phyloP scores from a whole-genome alignment of 75 land plant species.

The Cupressus sempervirens region DNA sequence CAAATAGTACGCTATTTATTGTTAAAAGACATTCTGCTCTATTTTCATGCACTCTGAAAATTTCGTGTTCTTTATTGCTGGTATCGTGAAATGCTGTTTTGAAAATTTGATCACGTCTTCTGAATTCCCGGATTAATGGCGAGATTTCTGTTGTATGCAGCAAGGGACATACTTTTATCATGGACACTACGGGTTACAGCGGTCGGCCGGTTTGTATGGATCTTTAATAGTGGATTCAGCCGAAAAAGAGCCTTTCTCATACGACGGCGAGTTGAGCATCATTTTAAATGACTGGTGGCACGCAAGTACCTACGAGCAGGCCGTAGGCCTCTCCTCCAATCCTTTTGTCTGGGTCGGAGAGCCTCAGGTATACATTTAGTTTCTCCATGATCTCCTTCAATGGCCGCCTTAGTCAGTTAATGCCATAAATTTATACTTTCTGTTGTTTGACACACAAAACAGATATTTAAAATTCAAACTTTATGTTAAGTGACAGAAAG shows the following conservation, averaged over 20 bases:
- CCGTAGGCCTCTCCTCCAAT: background rate
- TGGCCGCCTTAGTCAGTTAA: no score
- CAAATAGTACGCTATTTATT: no score
- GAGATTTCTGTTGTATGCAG: slow-evolving; percentile 22
- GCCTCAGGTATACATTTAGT: slow-evolving; percentile 46
- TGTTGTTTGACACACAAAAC: background rate
- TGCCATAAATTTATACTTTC: slow-evolving; percentile 15
- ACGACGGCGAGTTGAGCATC: slow-evolving; percentile 61
- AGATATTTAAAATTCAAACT: no score
- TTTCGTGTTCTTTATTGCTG: no score
- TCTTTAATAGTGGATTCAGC: slow-evolving; percentile 42
- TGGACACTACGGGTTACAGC: slow-evolving; percentile 82
- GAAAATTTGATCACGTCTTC: background rate
- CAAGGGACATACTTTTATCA: slow-evolving; percentile 82
- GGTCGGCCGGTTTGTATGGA: slow-evolving; percentile 68
- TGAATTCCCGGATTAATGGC: background rate
- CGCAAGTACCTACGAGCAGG: slow-evolving; percentile 58
- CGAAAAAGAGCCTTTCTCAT: slow-evolving; percentile 50
- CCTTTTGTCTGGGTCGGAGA: slow-evolving; percentile 15
- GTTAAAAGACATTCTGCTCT: no score
- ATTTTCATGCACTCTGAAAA: no score
- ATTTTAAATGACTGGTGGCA: slow-evolving; percentile 83
- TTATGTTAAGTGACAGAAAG: background rate
- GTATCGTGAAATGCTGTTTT: no score
- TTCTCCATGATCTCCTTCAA: slow-evolving; percentile 32